Base-by-base conservation (phyloP, 805 yeast species). In the Metschnikowia drakensbergensis region DNA sequence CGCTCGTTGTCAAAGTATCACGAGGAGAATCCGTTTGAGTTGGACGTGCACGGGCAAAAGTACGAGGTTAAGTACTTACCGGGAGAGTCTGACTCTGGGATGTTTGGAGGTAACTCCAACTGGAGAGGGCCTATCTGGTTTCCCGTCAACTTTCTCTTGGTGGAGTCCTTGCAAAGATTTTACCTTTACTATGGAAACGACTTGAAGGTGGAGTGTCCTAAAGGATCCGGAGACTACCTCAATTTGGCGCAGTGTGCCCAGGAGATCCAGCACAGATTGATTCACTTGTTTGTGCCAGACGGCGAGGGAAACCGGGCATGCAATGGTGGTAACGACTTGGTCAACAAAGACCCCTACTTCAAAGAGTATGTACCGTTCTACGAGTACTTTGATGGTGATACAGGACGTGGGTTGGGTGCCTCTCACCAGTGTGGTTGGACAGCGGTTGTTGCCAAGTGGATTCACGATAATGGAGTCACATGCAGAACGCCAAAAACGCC, bases 51-150 rank as follows among this genome's bases (percentile, higher is more conserved):
- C 64, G 95, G 95, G 13, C 76, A 81, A 55, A 72, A 76, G 35
- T 90, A 83, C 66, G 71, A 74, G 39, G 91, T 88, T 30, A 77
- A 79, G 50, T 88, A 89, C 66, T 77, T 88, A 46, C 85, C 96
- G 4, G 96, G 96, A 29, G 96, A 88, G 62, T 86, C 95, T 28
- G 92, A 88, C 62, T 84, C 95, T 5, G 96, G 96, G 4, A 80
- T 91, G 80, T 90, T 90, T 76, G 97, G 97, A 44, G 97, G 97
- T 50, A 90, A 90, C 65, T 89, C 96, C 23, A 90, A 90, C 68
- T 90, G 97, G 97, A 79, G 97, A 66, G 97, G 97, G 2, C 97
- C 97, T 11, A 89, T 90, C 57, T 90, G 97, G 97, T 89, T 90
- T 75, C 96, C 97, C 22, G 88, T 88, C 9, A 90, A 86, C 60